Base-by-base conservation (phyloP, 2,329 filamentous ascomycete species). In the Cytospora paraplurivora region DNA sequence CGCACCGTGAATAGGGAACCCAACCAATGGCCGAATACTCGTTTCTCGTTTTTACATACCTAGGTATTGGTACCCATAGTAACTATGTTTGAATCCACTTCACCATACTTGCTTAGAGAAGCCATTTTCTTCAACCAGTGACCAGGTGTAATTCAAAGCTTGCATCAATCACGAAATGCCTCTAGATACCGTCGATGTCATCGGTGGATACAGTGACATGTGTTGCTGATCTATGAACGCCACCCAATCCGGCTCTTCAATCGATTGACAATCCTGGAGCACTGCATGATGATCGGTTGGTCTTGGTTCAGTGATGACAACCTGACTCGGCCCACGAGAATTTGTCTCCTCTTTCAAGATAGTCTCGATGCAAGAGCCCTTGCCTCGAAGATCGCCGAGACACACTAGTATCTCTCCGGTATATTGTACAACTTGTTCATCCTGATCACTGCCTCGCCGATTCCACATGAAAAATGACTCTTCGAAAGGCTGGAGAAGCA, bases 391-490 rank as follows among this genome's bases (percentile, higher is more conserved):
- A 63, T 84, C 81, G 0, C 82, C 82, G 37, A 27, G 27, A 85
- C 80, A 68, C 81, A 84, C 62, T 77, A 78, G 67, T 84, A 82
- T 56, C 79, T 78, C 19, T 78, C 69, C 85, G 0, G 86, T 89
- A n/a, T n/a, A n/a, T n/a, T n/a, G 68, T 82, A 84, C 35, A 78
- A 74, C 71, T 89, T 89, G 3, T 86, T 86, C 68, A 89, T 79
- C 62, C 85, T 84, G 66, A 88, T 86, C 0, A 85, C 86, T 5
- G 85, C 85, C 67, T 89, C 86, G 55, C 76, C 82, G 1, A 75
- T 77, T 70, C 86, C 84, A 0, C 76, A 79, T 2, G 66, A 87
- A 86, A 69, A 86, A 81, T 0, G 83, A 79, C 66, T 83, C 83
- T 44, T 81, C 77, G 0, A 87, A 74, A 0, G 76, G 76, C 0